These are phyloP conservation scores for Galerina sulciceps DNA, from an alignment of 768 basidiomycete species.

Conservation along the genomic window DNA sequence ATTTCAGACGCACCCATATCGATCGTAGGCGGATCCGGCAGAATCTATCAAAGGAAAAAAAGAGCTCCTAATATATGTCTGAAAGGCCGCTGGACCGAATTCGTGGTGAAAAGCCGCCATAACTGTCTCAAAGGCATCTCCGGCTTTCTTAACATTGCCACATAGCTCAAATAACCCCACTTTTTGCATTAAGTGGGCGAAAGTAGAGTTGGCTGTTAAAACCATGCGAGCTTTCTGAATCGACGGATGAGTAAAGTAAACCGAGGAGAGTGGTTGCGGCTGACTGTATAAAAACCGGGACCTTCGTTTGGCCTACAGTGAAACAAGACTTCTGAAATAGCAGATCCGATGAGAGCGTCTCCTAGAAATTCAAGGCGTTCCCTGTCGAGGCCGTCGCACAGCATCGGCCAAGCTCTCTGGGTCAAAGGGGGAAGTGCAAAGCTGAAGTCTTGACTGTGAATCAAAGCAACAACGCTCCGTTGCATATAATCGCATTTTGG, in stretches of 20 bases:
- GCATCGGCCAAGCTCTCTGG: slow-evolving; percentile 28
- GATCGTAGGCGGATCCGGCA: slow-evolving; percentile 29
- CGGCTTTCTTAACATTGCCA: slow-evolving; percentile 37
- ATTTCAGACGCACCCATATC: slow-evolving; percentile 10
- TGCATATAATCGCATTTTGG: slow-evolving; percentile 16
- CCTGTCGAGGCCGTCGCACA: slow-evolving; percentile 30
- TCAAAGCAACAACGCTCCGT: slow-evolving; percentile 16
- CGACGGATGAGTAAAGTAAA: neutral
- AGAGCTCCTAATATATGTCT: slow-evolving; percentile 40
- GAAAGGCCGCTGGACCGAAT: slow-evolving; percentile 38
- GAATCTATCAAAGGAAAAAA: slow-evolving; percentile 41
- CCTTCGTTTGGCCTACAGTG: slow-evolving; percentile 31
- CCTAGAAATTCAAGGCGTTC: slow-evolving; percentile 53
- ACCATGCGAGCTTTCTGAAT: slow-evolving; percentile 20
- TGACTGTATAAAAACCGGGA: slow-evolving; percentile 40
- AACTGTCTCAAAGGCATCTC: slow-evolving; percentile 52
- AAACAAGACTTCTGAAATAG: slow-evolving; percentile 43
- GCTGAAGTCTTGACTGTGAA: slow-evolving; percentile 20
- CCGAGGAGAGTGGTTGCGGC: slow-evolving; percentile 1
- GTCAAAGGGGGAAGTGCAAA: slow-evolving; percentile 38
- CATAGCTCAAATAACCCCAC: slow-evolving; percentile 28
- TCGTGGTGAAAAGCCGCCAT: slow-evolving; percentile 48
- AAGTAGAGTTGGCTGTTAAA: slow-evolving; percentile 38
- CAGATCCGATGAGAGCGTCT: slow-evolving; percentile 48
- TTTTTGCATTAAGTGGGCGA: slow-evolving; percentile 41